Conservation (phyloP, 2,329 filamentous ascomycete genomes). For the Ophiocordyceps australis region DNA sequence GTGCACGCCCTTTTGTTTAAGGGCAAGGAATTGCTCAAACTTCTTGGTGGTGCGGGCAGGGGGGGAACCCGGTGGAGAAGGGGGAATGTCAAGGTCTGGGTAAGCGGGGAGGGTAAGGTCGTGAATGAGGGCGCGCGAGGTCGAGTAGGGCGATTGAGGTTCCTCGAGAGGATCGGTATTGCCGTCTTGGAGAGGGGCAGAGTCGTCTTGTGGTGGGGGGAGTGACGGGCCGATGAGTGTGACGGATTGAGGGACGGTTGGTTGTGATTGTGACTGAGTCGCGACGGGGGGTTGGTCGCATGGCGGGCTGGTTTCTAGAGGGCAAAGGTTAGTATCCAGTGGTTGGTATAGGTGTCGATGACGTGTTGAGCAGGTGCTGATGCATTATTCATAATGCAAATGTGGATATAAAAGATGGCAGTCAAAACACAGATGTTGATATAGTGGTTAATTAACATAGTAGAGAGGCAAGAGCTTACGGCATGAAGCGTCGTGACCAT, state of each 20-base stretch:
- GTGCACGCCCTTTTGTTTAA: slow-evolving; percentile 62
- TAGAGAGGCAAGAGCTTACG: too few species aligned
- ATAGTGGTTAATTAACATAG: too few species aligned
- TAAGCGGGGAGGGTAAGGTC: slow-evolving; percentile 56
- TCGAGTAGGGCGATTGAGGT: slow-evolving; percentile 47
- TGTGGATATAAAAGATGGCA: too few species aligned
- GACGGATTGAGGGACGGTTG: slow-evolving; percentile 11
- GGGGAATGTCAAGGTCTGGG: slow-evolving; percentile 57
- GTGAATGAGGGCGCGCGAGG: slow-evolving; percentile 44
- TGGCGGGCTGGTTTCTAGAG: too few species aligned
- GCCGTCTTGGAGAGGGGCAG: slow-evolving; percentile 5
- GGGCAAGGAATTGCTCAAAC: slow-evolving; percentile 53
- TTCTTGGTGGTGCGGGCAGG: slow-evolving; percentile 38
- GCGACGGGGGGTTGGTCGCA: too few species aligned
- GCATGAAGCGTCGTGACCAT: too few species aligned
- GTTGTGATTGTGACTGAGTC: too few species aligned
- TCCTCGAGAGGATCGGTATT: slow-evolving; percentile 7
- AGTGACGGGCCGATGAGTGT: slow-evolving; percentile 19
- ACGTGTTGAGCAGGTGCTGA: too few species aligned
- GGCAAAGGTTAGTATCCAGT: too few species aligned
- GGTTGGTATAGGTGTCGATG: too few species aligned
- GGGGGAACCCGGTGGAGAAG: slow-evolving; percentile 49
- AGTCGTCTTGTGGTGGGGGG: slow-evolving; percentile 12
- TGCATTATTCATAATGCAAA: too few species aligned
- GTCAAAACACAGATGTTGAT: too few species aligned